Conservation (phyloP, 768 basidiomycete species). For the Mycena indigotica region DNA sequence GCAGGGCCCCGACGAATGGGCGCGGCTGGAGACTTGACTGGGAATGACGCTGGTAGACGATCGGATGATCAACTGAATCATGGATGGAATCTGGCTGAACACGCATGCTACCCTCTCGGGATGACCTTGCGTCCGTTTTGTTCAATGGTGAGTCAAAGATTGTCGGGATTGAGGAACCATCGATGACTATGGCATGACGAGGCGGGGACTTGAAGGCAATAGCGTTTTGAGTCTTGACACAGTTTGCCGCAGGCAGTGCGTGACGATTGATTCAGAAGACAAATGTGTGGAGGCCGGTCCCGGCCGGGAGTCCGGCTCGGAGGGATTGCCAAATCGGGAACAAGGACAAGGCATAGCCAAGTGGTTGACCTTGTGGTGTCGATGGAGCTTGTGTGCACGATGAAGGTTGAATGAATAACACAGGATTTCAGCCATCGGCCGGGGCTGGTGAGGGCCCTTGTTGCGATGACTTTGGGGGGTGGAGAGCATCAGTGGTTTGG, state of each 20-base stretch:
- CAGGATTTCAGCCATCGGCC: no score
- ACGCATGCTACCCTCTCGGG: neutral
- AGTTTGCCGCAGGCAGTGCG: neutral
- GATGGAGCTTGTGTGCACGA: no score
- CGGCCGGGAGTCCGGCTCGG: neutral
- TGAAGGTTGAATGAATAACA: no score
- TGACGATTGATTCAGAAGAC: neutral
- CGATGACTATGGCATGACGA: neutral
- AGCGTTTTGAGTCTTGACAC: neutral
- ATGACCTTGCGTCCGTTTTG: neutral
- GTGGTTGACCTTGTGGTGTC: no score
- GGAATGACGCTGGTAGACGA: no score
- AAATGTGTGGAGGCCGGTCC: neutral
- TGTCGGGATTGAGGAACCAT: neutral
- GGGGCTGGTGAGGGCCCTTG: no score
- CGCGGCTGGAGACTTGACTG: no score
- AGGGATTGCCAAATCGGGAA: neutral
- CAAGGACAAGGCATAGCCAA: neutral
- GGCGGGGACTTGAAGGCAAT: neutral
- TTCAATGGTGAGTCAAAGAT: neutral
- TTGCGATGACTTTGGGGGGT: no score
- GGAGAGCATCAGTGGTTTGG: no score
- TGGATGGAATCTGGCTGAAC: neutral
- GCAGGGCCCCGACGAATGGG: no score
- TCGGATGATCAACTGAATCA: neutral